Evolutionary conservation across 108 stramenopile species (phyloP), one percentile per base, ranked within the genome.

Genomic region (Pelagomonas calceolata): DNA sequence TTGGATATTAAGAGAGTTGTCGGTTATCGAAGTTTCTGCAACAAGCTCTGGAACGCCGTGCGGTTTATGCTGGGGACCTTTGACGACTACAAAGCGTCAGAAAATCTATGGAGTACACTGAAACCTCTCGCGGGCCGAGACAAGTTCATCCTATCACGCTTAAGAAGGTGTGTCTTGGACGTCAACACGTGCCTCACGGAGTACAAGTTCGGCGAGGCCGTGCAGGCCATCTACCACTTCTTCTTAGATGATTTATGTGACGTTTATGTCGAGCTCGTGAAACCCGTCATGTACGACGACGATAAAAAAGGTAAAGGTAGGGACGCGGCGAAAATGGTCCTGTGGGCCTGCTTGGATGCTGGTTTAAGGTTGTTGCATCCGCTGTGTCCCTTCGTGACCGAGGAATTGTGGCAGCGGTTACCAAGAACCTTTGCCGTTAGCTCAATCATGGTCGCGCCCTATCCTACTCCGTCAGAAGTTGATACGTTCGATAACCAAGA

Each of bases 391-490:
- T 99, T 94, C 80, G 92, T 99, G 30, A 98, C 96, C 14, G 98
- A 99, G 81, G 98, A 99, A 81, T 85, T 99, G 26, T 99, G 98
- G 98, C 98, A 99, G 78, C 87, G 98, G 66, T 86, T 99, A n/a
- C 51, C 51, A 1, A 17, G 51, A 3, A 26, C 18, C 3, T 16
- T 26, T 3, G 93, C 93, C 39, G 88, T 95, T 45, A 93, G 94
- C n/a, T 83, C 94, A 45, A 97, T 99, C 84, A 99, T 99, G 96
- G 69, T 99, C 70, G 90, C 95, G 0, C 74, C 87, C 67, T 99
- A 90, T 76, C 98, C 98, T 34, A 79, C 80, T 12, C 64, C 60
- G 26, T 36, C 64, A 69, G 81, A 82, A 64, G 75, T 74, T 34
- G 80, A 82, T 46, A 76, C 63, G 17, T 91, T 88, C 79, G 74